Evolutionary conservation across 805 yeast genomes (phyloP), one percentile per base, ranked within the genome.

Genomic region (Hanseniaspora guilliermondii): DNA sequence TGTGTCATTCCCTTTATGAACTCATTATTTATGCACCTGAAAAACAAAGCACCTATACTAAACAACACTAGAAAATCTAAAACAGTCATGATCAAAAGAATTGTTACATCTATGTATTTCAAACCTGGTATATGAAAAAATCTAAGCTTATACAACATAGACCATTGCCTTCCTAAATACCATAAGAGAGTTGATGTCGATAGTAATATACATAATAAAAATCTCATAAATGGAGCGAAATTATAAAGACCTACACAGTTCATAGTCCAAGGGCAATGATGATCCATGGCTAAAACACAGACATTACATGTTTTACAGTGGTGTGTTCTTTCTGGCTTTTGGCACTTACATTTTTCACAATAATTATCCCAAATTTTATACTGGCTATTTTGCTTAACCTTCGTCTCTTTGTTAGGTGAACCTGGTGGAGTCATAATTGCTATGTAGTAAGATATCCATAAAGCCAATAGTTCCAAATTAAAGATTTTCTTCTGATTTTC

Each of bases 201-300:
- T 35, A 74, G 62, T 21, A 77, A 65, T 1, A 85, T 82, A 85
- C 88, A 82, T 11, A 74, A 60, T 36, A 89, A 62, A 63, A 89
- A 89, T 53, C 96, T 71, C 58, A 85, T 61, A 64, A 89, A 89
- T 64, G 86, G 89, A 0, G 95, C 87, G 65, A 79, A 72, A 63
- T 89, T 89, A 0, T 67, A 65, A 63, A 79, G 80, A 0, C 97
- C 97, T 21, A 89, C 91, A 64, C 96, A 89, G 64, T 86, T 89
- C 66, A 79, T 77, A 0, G 95, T 87, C 96, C 96, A 89, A 0
- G 96, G 96, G 57, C 83, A 82, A 68, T 88, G 96, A 65, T 88
- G 97, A 65, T 88, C 97, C 96, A 88, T 89, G 63, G 78, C 77
- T 56, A 88, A 65, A n/a, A 88, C 82, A 66, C 96, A 88, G 40